Conservation (phyloP, 805 yeast species). For the Nakazawaea holstii region DNA sequence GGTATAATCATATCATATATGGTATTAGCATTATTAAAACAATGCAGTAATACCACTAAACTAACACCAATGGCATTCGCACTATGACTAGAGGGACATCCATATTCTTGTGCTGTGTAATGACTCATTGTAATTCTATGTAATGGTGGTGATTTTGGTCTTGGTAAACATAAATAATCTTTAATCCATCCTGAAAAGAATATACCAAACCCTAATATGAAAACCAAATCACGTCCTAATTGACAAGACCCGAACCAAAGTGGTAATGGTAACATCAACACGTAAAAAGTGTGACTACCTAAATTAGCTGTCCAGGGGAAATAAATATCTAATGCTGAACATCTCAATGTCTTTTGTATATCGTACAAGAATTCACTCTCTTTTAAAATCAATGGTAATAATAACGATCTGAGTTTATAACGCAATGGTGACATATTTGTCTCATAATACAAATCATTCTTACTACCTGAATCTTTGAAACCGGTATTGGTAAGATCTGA, state of each 20-base stretch:
- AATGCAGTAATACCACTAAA: conserved; percentile 32
- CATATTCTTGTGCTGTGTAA: conserved; percentile 91
- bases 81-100: conserved; percentile 91
- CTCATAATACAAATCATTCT: conserved; percentile 60
- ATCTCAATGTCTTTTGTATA: conserved; percentile 50
- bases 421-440: conserved; percentile 50
- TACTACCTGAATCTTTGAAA: conserved; percentile 55
- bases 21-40: conserved; percentile 2
- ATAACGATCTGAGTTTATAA: conserved; percentile 43
- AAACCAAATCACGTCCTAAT: conserved; percentile 54
- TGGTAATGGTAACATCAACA: conserved; percentile 79
- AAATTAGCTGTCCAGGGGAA: conserved; percentile 85
- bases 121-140: conserved; percentile 85
- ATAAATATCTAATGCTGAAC: conserved; percentile 55
- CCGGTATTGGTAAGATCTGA: conserved; percentile 8
- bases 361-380: conserved; percentile 59
- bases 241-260: conserved; percentile 69
- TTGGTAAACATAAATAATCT: conserved; percentile 83
- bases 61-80: conserved; percentile 89
- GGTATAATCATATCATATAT: conserved; percentile 15
- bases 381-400: conserved; percentile 51
- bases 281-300: conserved; percentile 93
- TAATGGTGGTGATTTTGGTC: conserved; percentile 90
- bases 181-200: conserved; percentile 70
- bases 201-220: conserved; percentile 64